Percentiles rank a stretch among this genome's conserved stretches.
Evolutionary conservation across 371 early-diverging fungal genomes (phyloP).

Genomic region (Mortierella sp.): DNA sequence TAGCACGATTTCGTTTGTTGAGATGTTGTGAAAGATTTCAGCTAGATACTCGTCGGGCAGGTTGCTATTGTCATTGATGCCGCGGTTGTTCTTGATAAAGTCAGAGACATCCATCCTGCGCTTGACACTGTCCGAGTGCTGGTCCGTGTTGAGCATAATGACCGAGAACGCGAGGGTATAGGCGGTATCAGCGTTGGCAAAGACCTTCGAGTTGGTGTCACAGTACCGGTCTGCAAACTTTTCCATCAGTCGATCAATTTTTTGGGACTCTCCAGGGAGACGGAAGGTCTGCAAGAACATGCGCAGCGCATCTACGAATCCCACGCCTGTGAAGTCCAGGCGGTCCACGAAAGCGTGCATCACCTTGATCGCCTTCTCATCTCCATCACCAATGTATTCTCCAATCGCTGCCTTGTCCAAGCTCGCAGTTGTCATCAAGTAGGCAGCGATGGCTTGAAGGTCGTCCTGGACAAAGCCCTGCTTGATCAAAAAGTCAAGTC

Average conservation of each 20-base stretch:
- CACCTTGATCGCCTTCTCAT: conserved; percentile 74
- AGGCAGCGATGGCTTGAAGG: conserved; percentile 68
- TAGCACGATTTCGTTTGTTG: conserved; percentile 76
- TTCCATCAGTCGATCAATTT: conserved; percentile 87
- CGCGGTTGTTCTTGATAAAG: conserved; percentile 93
- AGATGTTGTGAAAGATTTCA: conserved; percentile 75
- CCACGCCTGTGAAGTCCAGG: conserved; percentile 74
- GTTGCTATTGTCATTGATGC: conserved; percentile 78
- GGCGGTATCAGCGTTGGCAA: conserved; percentile 75
- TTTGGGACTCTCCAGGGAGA: conserved; percentile 86
- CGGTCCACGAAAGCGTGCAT: conserved; percentile 84
- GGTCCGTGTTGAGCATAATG: conserved; percentile 89
- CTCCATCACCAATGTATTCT: conserved; percentile 84
- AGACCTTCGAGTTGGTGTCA: conserved; percentile 70
- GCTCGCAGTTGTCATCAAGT: conserved; percentile 71
- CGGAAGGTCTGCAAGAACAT: conserved; percentile 80
- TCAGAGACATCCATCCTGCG: conserved; percentile 92
- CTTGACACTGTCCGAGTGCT: conserved; percentile 93
- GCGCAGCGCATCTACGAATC: conserved; percentile 77
- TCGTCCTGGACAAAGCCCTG: conserved; percentile 66
- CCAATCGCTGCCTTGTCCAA: conserved; percentile 79
- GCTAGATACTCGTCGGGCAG: conserved; percentile 66
- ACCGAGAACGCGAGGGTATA: conserved; percentile 84
- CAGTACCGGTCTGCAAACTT: conserved; percentile 84
- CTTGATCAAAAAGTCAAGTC: conserved; percentile 72